These are phyloP conservation scores for Grosmannia huntii DNA, from an alignment of 2,329 filamentous ascomycete genomes.

Conservation along the genomic window DNA sequence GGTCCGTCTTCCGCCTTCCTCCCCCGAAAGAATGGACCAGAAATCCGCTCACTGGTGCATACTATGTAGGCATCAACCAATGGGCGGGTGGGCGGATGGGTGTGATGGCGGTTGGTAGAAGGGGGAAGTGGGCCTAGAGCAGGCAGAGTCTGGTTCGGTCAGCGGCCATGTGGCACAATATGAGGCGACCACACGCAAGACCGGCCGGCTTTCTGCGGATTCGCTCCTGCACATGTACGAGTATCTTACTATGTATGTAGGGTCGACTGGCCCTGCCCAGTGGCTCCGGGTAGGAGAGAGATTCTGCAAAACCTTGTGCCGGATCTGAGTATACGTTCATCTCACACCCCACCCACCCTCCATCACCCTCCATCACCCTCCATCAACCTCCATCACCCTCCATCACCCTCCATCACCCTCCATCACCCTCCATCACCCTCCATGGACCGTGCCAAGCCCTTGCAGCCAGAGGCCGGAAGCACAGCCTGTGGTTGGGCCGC, in stretches of 20 bases:
- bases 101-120: not conserved
- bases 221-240: not conserved
- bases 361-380: not conserved
- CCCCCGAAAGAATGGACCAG: not conserved
- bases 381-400: not conserved
- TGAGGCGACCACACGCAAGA: constrained; percentile 1
- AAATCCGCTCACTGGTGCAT: not conserved
- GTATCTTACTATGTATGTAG: too few species aligned
- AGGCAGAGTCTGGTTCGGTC: not conserved
- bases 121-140: not conserved
- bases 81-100: not conserved
- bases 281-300: not conserved
- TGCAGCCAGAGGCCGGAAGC: not conserved
- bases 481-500: not conserved
- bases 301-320: constrained; percentile 1
- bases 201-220: not conserved
- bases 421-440: not conserved
- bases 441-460: not conserved
- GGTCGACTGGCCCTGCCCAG: not conserved
- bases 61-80: not conserved
- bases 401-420: not conserved
- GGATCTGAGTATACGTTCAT: constrained; percentile 1
- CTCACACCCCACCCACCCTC: not conserved
- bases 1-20: not conserved
- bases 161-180: constrained; percentile 2